Evolutionary conservation across 2,329 filamentous ascomycete genomes (phyloP).

Genomic region (Bipolaris cookei): DNA sequence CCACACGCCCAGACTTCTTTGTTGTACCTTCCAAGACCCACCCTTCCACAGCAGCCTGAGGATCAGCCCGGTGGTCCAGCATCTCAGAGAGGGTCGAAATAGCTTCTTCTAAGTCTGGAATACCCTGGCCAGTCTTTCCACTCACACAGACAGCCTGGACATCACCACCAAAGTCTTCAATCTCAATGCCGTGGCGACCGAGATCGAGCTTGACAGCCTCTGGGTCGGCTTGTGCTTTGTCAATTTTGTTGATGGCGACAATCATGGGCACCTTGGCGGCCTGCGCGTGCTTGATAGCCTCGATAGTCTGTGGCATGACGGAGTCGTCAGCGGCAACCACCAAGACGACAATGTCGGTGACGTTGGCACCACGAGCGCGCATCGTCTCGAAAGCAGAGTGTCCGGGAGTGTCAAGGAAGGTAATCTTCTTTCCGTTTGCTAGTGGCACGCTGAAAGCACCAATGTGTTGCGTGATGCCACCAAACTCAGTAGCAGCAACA

Average conservation of each 20-base stretch:
- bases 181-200: constrained; percentile 79
- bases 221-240: constrained; percentile 81
- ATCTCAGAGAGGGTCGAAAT: constrained; percentile 86
- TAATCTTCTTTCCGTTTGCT: constrained; percentile 83
- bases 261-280: constrained; percentile 90
- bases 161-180: constrained; percentile 95
- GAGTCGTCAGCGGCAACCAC: constrained; percentile 97
- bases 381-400: constrained; percentile 96
- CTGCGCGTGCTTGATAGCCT: constrained; percentile 93
- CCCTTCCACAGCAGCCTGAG: constrained; percentile 79
- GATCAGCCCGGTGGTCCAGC: constrained; percentile 84
- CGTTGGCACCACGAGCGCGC: constrained; percentile 92
- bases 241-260: constrained; percentile 96
- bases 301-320: constrained; percentile 95
- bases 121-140: constrained; percentile 91
- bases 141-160: constrained; percentile 90
- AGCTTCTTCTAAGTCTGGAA: constrained; percentile 90
- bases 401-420: constrained; percentile 94
- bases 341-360: constrained; percentile 94
- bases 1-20: constrained; percentile 81
- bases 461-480: constrained; percentile 98
- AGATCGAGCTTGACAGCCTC: constrained; percentile 90
- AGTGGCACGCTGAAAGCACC: constrained; percentile 93
- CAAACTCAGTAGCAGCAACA: constrained; percentile 87
- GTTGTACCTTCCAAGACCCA: constrained; percentile 93